Evolutionary conservation across 352 stramenopile genomes (phyloP), one percentile per base, ranked within the genome.

Genomic region (Globisporangium nagaii): DNA sequence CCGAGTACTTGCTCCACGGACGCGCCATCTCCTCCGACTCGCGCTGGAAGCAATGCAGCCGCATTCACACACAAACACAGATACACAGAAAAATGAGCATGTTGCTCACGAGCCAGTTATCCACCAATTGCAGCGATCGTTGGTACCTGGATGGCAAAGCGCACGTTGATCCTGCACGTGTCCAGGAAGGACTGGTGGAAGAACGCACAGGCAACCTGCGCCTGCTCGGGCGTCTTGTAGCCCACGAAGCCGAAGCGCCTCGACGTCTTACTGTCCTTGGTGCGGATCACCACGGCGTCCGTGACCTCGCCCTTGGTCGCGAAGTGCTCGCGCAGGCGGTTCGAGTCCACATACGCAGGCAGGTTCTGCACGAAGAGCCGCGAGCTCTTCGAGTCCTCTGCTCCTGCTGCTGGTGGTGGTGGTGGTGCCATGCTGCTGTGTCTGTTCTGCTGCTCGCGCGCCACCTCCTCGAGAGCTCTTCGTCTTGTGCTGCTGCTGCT

Each of bases 121-220:
- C 20, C 22, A 3, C 37, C 20, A 43, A 15, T 1, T 25, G 20
- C 32, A 34, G 4, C 15, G 2, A 36, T 20, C 67, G 46, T 22
- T 8, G 65, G 49, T 68, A 88, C 77, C 59, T 75, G 63, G 35
- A 90, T 58, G 17, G 90, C 90, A 25, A 93, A 75, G 53, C 84
- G 75, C 62, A 98, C 88, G 37, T 78, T 83, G 28, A 97, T 70
- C 35, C 70, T 79, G 56, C 77, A 89, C 31, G 90, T 97, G 60
- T 97, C 87, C 13, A 98, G 71, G 72, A 97, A 98, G 41, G 88
- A 84, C 51, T 88, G 75, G 52, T 93, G 68, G 60, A 91, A 93
- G 51, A 90, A 93, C 20, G 63, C 68, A 20, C 65, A 69, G 32
- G 83, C 80, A 19, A 71, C 56, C 40, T 73, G 56, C 2, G 83